phyloP scores from a whole-genome alignment of 2,329 filamentous ascomycete species.

The Pseudogymnoascus sp. region DNA sequence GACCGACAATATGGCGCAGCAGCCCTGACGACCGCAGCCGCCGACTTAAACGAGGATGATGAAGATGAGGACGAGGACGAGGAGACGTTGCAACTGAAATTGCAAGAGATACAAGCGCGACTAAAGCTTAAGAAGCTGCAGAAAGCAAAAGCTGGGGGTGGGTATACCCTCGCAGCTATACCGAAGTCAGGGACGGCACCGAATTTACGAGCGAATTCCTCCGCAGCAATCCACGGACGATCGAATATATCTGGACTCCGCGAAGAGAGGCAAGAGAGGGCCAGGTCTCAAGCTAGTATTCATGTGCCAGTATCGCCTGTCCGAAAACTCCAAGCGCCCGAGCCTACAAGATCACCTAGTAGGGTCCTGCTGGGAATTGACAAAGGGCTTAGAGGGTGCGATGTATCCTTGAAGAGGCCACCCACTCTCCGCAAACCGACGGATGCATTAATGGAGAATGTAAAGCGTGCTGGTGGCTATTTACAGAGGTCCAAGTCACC shows the following conservation, averaged over 20 bases:
- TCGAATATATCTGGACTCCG: conserved; percentile 22
- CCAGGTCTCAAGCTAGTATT: conserved; percentile 37
- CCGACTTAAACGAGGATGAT: conserved; percentile 32
- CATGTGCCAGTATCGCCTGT: conserved; percentile 74
- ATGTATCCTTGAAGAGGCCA: conserved; percentile 71
- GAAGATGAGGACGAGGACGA: conserved; percentile 74
- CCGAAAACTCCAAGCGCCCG: conserved; percentile 44
- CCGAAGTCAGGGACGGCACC: conserved; percentile 14
- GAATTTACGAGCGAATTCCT: conserved; percentile 20
- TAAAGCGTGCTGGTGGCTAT: conserved; percentile 32
- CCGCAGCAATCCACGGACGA: conserved; percentile 20
- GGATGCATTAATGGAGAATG: conserved; percentile 25
- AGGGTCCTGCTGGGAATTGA: conserved; percentile 80
- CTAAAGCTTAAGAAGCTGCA: conserved; percentile 83
- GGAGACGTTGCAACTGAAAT: conserved; percentile 76
- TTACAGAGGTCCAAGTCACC: conserved; percentile 36
- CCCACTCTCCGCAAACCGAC: conserved; percentile 39
- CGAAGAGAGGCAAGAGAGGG: conserved; percentile 21
- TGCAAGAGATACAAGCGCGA: conserved; percentile 82
- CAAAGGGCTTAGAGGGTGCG: conserved; percentile 71
- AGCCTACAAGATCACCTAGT: conserved; percentile 62
- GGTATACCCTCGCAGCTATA: conserved; percentile 8
- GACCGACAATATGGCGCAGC: conserved; percentile 2
- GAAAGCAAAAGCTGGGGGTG: conserved; percentile 45
- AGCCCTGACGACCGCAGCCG: conserved; percentile 7